Evolutionary conservation across 2,329 filamentous ascomycete genomes (phyloP).

Genomic region (Ceratocystiopsis sp.): DNA sequence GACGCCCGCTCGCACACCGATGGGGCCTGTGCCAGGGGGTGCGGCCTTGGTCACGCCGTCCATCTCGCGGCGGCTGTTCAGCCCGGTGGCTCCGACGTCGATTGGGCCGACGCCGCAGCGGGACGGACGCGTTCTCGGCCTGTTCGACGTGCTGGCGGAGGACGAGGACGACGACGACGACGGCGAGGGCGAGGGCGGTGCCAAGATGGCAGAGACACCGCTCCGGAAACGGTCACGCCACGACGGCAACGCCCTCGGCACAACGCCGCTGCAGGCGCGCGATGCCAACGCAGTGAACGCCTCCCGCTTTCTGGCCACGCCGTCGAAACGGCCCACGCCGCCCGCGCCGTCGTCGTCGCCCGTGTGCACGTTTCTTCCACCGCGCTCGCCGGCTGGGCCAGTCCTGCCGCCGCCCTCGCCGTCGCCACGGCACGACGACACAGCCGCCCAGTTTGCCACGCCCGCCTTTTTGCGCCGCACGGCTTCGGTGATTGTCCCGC

Average conservation of each 20-base stretch:
- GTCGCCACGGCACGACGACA: too few species aligned
- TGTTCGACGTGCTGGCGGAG: constrained; percentile 49
- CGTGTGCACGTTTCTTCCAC: constrained; percentile 12
- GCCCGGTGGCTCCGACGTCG: constrained; percentile 37
- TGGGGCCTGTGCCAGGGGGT: neutral
- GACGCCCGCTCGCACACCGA: neutral
- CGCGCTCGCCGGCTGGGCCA: too few species aligned
- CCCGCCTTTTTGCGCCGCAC: constrained; percentile 50
- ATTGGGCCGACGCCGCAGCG: constrained; percentile 68
- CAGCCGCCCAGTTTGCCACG: constrained; percentile 34
- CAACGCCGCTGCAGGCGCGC: constrained; percentile 42
- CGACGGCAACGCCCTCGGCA: constrained; percentile 23
- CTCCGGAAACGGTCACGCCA: too few species aligned
- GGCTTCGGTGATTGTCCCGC: neutral
- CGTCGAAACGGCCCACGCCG: constrained; percentile 1
- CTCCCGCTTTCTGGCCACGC: neutral
- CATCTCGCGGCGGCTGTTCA: constrained; percentile 40
- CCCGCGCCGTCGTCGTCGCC: constrained; percentile 26
- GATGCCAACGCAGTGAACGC: constrained; percentile 17
- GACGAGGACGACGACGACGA: neutral
- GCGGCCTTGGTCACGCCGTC: constrained; percentile 30
- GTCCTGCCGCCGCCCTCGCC: too few species aligned
- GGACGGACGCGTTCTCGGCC: constrained; percentile 57
- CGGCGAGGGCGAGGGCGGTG: too few species aligned
- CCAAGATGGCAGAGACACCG: too few species aligned